These are phyloP conservation scores for Peronospora belbahrii DNA, from an alignment of 352 stramenopile species.

Conservation along the genomic window DNA sequence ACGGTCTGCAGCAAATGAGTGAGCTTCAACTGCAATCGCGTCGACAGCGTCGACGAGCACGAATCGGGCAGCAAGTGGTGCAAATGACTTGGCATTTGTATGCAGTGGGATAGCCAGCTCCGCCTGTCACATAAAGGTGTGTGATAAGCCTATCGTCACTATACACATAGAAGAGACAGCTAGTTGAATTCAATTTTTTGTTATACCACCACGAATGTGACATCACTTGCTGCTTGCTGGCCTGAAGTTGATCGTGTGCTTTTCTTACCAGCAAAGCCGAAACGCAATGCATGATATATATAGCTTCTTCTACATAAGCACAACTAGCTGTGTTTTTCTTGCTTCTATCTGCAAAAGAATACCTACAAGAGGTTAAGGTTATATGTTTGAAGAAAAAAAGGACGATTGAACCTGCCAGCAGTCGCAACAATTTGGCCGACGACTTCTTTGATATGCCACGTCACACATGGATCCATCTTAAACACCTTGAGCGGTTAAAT, in stretches of 20 bases:
- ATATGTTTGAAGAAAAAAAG: conserved; percentile 10
- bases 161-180: conserved; percentile 1
- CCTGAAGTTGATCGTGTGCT: no score
- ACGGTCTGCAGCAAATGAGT: no score
- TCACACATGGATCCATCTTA: conserved; percentile 13
- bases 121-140: conserved; percentile 19
- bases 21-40: conserved; percentile 29
- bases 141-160: conserved; percentile 10
- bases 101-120: conserved; percentile 1
- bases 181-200: no score
- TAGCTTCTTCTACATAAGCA: no score
- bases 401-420: conserved; percentile 13
- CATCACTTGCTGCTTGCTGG: no score
- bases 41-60: conserved; percentile 9
- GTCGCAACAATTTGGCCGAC: conserved; percentile 22
- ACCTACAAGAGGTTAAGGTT: conserved; percentile 8
- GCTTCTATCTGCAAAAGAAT: background rate
- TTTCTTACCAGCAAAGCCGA: no score
- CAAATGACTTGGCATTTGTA: conserved; percentile 8
- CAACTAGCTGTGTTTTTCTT: background rate
- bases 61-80: background rate
- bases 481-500: conserved; percentile 6
- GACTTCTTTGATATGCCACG: conserved; percentile 10
- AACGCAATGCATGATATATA: no score
- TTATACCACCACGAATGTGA: no score